Evolutionary conservation across 768 basidiomycete species (phyloP), one percentile per base, ranked within the genome.

Genomic region (Fistulinella prunicolor): DNA sequence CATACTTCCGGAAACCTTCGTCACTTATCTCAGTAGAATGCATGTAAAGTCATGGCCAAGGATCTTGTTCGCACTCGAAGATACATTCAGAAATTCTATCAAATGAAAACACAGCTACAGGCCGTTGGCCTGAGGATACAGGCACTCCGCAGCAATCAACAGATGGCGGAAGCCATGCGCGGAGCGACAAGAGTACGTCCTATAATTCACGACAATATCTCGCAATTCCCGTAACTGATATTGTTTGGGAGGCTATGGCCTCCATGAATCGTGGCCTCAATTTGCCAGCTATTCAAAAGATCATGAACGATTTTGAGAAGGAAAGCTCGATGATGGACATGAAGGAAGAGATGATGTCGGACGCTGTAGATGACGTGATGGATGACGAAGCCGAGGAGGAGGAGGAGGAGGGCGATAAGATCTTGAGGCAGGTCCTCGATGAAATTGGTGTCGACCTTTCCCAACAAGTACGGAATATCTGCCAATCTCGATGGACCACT

Each of bases 321-420:
- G 96, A 99, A 71, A 95, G 88, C 58, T 83, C 92, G 5, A 92
- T 86, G 71, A 99, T 99, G 96, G 96, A 99, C 70, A 98, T 99
- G 96, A 99, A 97, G 68, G 96, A 97, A 70, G 95, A 96, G 67
- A 97, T 98, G 90, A 99, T 97, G 96, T 91, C 89, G 19, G 96
- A 98, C 51, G 88, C 93, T 13, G 89, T 98, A 14, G 96, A 98
- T 69, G 95, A 97, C 59, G 94, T 88, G 41, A 95, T 97, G 87
- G 91, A 94, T 54, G 86, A 88, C 26, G 94, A 93, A 13, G 70
- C 70, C 24, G 94, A 94, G 60, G 95, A 95, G 42, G 95, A 98
- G 68, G 96, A 97, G 58, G 88, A 87, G 53, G 96, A 97, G 62
- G 85, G 94, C 13, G 94, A 98, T 64, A 89, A 89, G 74, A 94